phyloP scores from a whole-genome alignment of 2,329 filamentous ascomycete genomes.

The Phoma sp. region DNA sequence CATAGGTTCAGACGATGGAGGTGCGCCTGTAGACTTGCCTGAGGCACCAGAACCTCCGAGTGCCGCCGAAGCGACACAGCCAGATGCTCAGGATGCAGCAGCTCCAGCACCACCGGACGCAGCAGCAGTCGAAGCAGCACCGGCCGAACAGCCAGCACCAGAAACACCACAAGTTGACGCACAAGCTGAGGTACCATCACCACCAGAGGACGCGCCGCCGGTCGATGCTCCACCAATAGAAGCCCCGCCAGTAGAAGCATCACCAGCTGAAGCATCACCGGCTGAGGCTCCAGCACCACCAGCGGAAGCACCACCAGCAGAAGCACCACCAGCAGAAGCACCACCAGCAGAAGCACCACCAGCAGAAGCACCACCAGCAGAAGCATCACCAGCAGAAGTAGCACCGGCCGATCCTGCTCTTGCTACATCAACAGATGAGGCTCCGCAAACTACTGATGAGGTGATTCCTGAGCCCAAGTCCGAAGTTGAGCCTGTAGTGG shows the following conservation, averaged over 20 bases:
- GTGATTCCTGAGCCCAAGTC: conserved; percentile 15
- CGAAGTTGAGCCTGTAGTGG: conserved; percentile 21
- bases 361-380: neutral
- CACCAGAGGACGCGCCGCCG: neutral
- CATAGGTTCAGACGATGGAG: conserved; percentile 27
- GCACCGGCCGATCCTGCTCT: conserved; percentile 11
- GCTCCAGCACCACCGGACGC: neutral
- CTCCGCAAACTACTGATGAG: conserved; percentile 14
- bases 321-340: neutral
- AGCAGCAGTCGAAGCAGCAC: neutral
- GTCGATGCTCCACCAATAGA: neutral
- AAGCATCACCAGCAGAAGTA: neutral
- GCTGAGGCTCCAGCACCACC: neutral
- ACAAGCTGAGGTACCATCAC: too few relatives aligned
- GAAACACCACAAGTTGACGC: neutral
- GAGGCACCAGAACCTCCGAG: conserved; percentile 27
- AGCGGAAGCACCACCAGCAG: neutral
- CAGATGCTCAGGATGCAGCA: conserved; percentile 13
- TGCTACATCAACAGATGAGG: conserved; percentile 11
- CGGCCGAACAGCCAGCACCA: neutral
- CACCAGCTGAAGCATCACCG: neutral
- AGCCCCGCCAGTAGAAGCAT: neutral
- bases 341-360: neutral
- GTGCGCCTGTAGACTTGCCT: conserved; percentile 21
- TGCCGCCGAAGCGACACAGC: conserved; percentile 17